These are phyloP conservation scores for Citeromyces hawaiiensis DNA, from an alignment of 1,139 yeast genomes.

Conservation along the genomic window DNA sequence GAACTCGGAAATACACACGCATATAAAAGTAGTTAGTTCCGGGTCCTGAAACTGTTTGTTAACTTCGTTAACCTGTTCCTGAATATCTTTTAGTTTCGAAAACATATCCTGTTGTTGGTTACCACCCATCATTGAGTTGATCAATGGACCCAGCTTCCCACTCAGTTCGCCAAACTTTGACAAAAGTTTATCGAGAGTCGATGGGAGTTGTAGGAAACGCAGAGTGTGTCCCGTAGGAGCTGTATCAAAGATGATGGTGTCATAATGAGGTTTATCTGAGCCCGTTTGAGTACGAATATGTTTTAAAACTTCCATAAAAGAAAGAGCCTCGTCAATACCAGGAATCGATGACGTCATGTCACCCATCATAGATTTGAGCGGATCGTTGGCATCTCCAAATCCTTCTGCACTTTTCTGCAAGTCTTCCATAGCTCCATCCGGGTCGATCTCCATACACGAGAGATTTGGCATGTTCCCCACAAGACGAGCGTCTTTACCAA, in stretches of 20 bases:
- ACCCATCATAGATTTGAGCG: slow-evolving; percentile 61
- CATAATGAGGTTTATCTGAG: slow-evolving; percentile 39
- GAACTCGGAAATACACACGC: slow-evolving; percentile 96
- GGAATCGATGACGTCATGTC: slow-evolving; percentile 94
- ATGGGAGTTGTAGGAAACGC: slow-evolving; percentile 86
- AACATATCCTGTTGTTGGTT: slow-evolving; percentile 53
- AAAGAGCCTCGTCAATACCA: slow-evolving; percentile 94
- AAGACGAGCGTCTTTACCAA: slow-evolving; percentile 89
- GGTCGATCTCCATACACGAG: slow-evolving; percentile 97
- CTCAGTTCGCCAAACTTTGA: slow-evolving; percentile 80
- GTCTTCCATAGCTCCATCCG: slow-evolving; percentile 87
- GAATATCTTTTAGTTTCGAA: slow-evolving; percentile 64
- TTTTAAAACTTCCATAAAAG: slow-evolving; percentile 94
- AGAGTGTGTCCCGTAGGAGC: slow-evolving; percentile 98
- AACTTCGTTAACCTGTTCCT: slow-evolving; percentile 74
- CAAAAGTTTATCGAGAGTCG: slow-evolving; percentile 77
- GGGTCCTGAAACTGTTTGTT: slow-evolving; percentile 94
- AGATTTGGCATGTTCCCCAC: slow-evolving; percentile 83
- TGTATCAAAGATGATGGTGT: slow-evolving; percentile 89
- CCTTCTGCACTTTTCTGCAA: slow-evolving; percentile 47
- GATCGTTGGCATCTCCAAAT: slow-evolving; percentile 37
- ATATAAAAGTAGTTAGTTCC: slow-evolving; percentile 88
- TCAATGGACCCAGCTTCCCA: slow-evolving; percentile 82
- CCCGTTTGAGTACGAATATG: slow-evolving; percentile 76
- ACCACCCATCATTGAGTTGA: slow-evolving; percentile 60